Evolutionary conservation across 371 early-diverging fungal genomes (phyloP).

Genomic region (Apophysomyces sp.): DNA sequence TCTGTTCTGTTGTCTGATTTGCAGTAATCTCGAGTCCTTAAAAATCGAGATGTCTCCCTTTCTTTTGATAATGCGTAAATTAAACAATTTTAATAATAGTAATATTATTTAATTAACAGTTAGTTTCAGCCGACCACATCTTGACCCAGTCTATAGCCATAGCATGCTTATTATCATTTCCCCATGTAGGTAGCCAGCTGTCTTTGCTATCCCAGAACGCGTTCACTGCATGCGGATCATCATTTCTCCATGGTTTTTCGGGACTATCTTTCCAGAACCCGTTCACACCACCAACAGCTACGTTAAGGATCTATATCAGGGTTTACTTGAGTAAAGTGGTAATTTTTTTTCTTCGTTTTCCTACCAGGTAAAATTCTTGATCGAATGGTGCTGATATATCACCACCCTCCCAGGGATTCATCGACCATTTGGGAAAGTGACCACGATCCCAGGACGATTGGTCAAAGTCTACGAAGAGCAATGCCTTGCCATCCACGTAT

Average conservation of each 20-base stretch:
- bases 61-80: no score
- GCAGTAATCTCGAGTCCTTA: no score
- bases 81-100: no score
- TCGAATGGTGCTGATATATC: conserved; percentile 65
- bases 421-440: conserved; percentile 40
- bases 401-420: conserved; percentile 56
- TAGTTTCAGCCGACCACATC: conserved; percentile 38
- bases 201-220: conserved; percentile 47
- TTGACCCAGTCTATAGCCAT: conserved; percentile 61
- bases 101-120: no score
- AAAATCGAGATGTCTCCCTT: no score
- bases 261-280: conserved; percentile 62
- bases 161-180: conserved; percentile 46
- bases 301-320: conserved; percentile 52
- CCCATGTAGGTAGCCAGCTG: conserved; percentile 61
- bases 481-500: conserved; percentile 53
- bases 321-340: conserved; percentile 8
- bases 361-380: conserved; percentile 60
- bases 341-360: neutral
- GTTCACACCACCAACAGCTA: conserved; percentile 69
- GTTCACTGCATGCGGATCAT: conserved; percentile 47
- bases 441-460: conserved; percentile 48
- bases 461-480: conserved; percentile 60
- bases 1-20: no score
- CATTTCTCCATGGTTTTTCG: conserved; percentile 57